Evolutionary conservation across 805 yeast genomes (phyloP).

Genomic region (Debaryomyces hansenii): DNA sequence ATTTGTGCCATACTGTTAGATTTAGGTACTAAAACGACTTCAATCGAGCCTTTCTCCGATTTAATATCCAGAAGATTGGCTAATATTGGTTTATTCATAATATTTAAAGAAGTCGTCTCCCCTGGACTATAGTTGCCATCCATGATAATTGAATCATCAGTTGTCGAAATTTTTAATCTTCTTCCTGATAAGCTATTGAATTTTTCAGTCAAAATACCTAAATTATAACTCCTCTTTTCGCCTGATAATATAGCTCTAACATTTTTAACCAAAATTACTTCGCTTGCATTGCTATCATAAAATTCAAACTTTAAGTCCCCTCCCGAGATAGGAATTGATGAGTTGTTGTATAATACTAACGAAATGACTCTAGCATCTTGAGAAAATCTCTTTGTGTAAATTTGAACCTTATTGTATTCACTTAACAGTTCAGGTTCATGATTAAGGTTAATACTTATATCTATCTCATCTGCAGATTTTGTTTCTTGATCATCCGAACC

Average conservation of each 20-base stretch:
- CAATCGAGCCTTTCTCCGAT: conserved; percentile 7
- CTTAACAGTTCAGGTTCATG: conserved; percentile 4
- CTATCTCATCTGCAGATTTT: background rate
- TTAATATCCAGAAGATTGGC: background rate
- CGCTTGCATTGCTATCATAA: conserved; percentile 12
- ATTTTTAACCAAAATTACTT: conserved; percentile 20
- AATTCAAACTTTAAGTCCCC: conserved; percentile 31
- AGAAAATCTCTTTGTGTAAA: conserved; percentile 17
- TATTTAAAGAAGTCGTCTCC: background rate
- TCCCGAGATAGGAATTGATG: conserved; percentile 21
- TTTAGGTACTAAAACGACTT: conserved; percentile 28
- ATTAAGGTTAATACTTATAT: background rate
- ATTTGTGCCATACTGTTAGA: conserved; percentile 31
- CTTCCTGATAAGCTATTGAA: conserved; percentile 15
- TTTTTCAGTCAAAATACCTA: conserved; percentile 17
- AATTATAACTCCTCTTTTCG: conserved; percentile 26
- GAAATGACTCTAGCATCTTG: conserved; percentile 20
- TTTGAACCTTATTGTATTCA: conserved; percentile 4
- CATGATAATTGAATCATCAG: conserved; percentile 12
- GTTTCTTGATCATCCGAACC: background rate
- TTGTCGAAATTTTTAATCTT: conserved; percentile 18
- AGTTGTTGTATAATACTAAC: conserved; percentile 22
- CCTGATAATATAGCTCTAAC: conserved; percentile 24
- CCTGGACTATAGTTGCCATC: conserved; percentile 13
- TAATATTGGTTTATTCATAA: background rate